These are phyloP conservation scores for Chionographis japonica DNA, from an alignment of 106 monocot genomes.

Conservation along the genomic window DNA sequence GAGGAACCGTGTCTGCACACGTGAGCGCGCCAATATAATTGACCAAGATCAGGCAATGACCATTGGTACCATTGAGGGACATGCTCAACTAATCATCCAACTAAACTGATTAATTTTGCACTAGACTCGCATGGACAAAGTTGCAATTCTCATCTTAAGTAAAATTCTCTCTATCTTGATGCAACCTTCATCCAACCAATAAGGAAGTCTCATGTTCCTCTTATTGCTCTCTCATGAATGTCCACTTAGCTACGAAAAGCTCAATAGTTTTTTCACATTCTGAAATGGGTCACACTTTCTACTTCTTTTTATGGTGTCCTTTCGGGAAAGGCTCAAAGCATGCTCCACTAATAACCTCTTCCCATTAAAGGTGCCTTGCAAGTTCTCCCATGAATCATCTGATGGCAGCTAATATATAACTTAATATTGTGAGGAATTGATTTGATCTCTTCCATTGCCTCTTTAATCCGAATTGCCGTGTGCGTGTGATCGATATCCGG, in stretches of 20 bases:
- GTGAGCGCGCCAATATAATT: too few relatives aligned
- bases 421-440: too few relatives aligned
- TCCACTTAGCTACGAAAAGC: constrained; percentile 8
- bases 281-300: not conserved
- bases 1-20: too few relatives aligned
- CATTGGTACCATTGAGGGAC: too few relatives aligned
- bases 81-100: too few relatives aligned
- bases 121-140: not conserved
- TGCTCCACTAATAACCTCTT: constrained; percentile 4
- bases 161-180: too few relatives aligned
- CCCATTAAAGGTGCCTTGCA: too few relatives aligned
- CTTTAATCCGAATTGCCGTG: not conserved
- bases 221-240: constrained; percentile 26
- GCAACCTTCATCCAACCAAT: too few relatives aligned
- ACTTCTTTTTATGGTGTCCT: constrained; percentile 1
- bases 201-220: not conserved
- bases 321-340: not conserved
- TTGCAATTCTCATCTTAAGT: not conserved
- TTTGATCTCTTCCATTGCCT: not conserved
- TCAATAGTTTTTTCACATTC: not conserved
- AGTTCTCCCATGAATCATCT: too few relatives aligned
- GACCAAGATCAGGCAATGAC: too few relatives aligned
- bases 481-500: not conserved
- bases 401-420: too few relatives aligned
- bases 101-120: constrained; percentile 13